Evolutionary conservation across 1,284 basidiomycete species (phyloP).

Genomic region (Xerocomus nothofagi): DNA sequence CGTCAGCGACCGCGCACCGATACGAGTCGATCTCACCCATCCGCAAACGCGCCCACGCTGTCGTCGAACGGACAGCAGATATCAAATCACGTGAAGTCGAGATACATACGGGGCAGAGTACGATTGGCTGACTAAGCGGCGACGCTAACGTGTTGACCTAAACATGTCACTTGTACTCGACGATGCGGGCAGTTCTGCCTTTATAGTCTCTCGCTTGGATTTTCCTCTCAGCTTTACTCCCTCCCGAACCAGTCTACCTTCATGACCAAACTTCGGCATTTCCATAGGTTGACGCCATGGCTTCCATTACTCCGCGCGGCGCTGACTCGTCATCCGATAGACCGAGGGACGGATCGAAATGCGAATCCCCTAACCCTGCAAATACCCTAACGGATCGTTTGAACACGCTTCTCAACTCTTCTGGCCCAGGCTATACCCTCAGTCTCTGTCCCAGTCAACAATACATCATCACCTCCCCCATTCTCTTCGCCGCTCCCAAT

Average conservation of each 20-base stretch:
- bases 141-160: no score
- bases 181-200: no score
- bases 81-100: slow-evolving; percentile 13
- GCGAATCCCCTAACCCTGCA: slow-evolving; percentile 55
- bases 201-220: neutral
- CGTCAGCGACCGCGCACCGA: slow-evolving; percentile 3
- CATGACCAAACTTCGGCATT: neutral
- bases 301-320: neutral
- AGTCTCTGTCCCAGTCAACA: slow-evolving; percentile 61
- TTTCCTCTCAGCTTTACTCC: neutral
- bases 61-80: neutral
- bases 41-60: neutral
- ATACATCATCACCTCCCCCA: slow-evolving; percentile 63
- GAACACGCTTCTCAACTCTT: slow-evolving; percentile 63
- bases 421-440: slow-evolving; percentile 64
- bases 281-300: slow-evolving; percentile 6
- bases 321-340: slow-evolving; percentile 10
- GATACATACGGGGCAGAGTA: no score
- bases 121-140: no score
- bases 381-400: slow-evolving; percentile 69
- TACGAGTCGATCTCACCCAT: slow-evolving; percentile 19
- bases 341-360: slow-evolving; percentile 28
- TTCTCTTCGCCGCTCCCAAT: slow-evolving; percentile 61
- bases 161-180: no score
- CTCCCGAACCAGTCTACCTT: neutral